Evolutionary conservation across 306 rosid species (phyloP).

Genomic region (Datisca glomerata): DNA sequence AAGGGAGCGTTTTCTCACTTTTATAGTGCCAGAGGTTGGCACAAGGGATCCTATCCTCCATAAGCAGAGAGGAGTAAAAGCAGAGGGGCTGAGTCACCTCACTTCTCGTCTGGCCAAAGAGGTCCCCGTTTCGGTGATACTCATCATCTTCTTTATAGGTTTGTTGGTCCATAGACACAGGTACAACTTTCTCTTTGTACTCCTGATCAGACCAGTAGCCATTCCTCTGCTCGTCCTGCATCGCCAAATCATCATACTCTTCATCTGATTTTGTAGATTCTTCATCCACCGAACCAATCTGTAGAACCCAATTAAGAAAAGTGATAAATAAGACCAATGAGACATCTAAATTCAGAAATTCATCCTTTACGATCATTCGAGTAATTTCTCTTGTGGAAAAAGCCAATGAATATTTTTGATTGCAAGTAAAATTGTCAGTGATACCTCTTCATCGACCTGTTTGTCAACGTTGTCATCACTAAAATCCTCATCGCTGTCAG

Average conservation of each 20-base stretch:
- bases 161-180: neutral
- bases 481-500: conserved; percentile 76
- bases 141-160: conserved; percentile 1
- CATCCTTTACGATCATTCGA: neutral
- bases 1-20: conserved; percentile 8
- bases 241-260: conserved; percentile 91
- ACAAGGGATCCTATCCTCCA: conserved; percentile 1
- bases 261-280: conserved; percentile 94
- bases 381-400: neutral
- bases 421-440: neutral
- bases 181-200: conserved; percentile 18
- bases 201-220: conserved; percentile 54
- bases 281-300: conserved; percentile 94
- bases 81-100: conserved; percentile 6
- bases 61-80: conserved; percentile 6
- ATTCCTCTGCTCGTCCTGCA: conserved; percentile 43
- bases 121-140: conserved; percentile 3
- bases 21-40: conserved; percentile 4
- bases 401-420: neutral
- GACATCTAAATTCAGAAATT: neutral
- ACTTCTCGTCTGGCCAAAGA: conserved; percentile 4
- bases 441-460: conserved; percentile 65
- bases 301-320: neutral
- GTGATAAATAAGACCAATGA: neutral
- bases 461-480: conserved; percentile 53